Evolutionary conservation across 2,329 filamentous ascomycete genomes (phyloP), one percentile per base, ranked within the genome.

Genomic region (Periconia digitata): DNA sequence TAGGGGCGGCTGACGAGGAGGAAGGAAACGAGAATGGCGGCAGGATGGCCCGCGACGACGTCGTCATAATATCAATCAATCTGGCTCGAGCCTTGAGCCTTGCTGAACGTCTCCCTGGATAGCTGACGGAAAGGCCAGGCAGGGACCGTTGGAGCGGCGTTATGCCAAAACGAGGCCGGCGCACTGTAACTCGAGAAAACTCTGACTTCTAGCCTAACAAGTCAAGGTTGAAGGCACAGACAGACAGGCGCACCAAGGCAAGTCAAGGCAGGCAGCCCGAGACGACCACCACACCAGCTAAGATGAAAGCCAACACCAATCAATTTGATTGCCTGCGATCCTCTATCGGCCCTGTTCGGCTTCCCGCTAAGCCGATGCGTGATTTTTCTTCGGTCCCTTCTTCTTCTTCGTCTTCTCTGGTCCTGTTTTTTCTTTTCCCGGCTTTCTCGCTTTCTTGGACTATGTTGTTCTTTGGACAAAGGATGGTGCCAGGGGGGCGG

Each of bases 121-220:
- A 46, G 60, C 58, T 59, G 51, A 32, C n/a, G 27, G 27, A 15
- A 32, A 32, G n/a, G 17, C 21, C 18, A 40, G 38, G 38, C 15
- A 37, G 15, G 10, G 27, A 32, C 27, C 27, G 27, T 56, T 56
- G 56, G 52, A 53, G 55, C 59, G 58, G 63, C 64, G 57, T 66
- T 64, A 59, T 40, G 59, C 62, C 64, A 56, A 54, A 60, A 61
- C 59, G 51, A 64, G 62, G 59, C 63, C 59, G 57, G 52, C 51
- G 55, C 53, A 56, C 55, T 55, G 59, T 57, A 54, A 32, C 10
- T 32, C 55, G 59, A 55, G 60, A 68, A 68, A 70, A 64, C 58
- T 67, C 67, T 70, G 61, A 58, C 27, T 55, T 53, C 44, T 59
- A n/a, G n/a, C n/a, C n/a, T n/a, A n/a, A n/a, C n/a, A n/a, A n/a